Evolutionary conservation across 208 protist genomes (phyloP), one percentile per base, ranked within the genome.

Genomic region (Acanthamoeba triangularis): DNA sequence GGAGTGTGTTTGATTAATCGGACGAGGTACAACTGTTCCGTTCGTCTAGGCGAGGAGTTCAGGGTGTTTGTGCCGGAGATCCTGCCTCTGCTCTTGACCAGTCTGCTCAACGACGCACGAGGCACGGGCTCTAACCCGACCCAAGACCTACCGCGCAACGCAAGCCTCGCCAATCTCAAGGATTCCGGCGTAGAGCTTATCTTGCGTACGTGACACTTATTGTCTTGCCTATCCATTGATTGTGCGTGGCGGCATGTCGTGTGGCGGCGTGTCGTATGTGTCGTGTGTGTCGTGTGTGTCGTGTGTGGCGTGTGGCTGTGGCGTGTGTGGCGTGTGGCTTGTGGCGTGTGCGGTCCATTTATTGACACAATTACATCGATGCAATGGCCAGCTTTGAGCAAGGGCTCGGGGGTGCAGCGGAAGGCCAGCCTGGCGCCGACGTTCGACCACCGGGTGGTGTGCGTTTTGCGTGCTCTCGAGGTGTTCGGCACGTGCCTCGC

Each of bases 41-140:
- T n/a, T n/a, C n/a, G n/a, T n/a, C n/a, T 20, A 10, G 96, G 96
- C 49, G 98, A 98, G 65, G 98, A 99, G 84, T 99, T 99, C 87
- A 98, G 98, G 93, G 92, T 97, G 5, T 98, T 98, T 63, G 56
- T 99, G 49, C 96, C 97, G 20, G 91, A 98, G 63, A 94, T 99
- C 23, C 78, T 99, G 37, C 98, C 98, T 52, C 95, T 97, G 59
- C 94, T 99, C 35, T 69, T 99, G 52, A 59, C 69, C 18, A 94
- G 98, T 7, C 59, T 97, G 47, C 92, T 96, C 33, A 90, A 87
- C 1, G 95, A 96, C 4, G 84, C 84, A 3, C 49, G 84, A n/a
- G 49, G 84, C 13, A 90, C 80, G 28, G 78, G 44, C 18, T 23
- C 78, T 1, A 37, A 23, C 41, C 14, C 13, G 69, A 20, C 23